Conservation (phyloP, 495 filamentous ascomycete genomes). For the Collariella sp. region DNA sequence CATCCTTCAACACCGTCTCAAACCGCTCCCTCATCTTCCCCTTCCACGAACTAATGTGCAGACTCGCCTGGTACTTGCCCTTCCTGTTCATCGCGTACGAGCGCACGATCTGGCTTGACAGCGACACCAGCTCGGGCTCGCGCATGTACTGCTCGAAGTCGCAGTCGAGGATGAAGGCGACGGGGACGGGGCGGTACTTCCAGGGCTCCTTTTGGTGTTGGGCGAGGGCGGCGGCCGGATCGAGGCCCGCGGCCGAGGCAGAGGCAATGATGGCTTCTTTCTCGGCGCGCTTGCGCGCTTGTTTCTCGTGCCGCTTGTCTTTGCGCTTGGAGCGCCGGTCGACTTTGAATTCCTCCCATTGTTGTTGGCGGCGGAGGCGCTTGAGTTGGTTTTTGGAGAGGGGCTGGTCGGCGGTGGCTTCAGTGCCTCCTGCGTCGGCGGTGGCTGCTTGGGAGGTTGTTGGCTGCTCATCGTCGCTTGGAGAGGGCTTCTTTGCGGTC, state of each 20-base stretch:
- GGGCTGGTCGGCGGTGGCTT: slow-evolving; percentile 1
- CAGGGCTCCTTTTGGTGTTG: slow-evolving; percentile 20
- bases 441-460: background rate
- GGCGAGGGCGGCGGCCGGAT: slow-evolving; percentile 20
- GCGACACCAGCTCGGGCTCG: slow-evolving; percentile 70
- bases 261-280: slow-evolving; percentile 33
- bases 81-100: slow-evolving; percentile 79
- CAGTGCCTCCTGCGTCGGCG: slow-evolving; percentile 2
- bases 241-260: slow-evolving; percentile 34
- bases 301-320: slow-evolving; percentile 58
- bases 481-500: slow-evolving; percentile 4
- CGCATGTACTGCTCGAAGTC: slow-evolving; percentile 85
- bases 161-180: slow-evolving; percentile 82
- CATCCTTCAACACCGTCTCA: slow-evolving; percentile 58
- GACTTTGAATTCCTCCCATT: slow-evolving; percentile 60
- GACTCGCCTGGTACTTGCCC: slow-evolving; percentile 53
- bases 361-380: slow-evolving; percentile 54
- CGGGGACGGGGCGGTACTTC: slow-evolving; percentile 47
- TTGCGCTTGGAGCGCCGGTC: slow-evolving; percentile 63
- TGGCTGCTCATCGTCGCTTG: background rate
- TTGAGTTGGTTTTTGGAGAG: slow-evolving; percentile 79
- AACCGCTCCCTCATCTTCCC: slow-evolving; percentile 70
- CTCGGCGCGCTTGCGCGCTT: slow-evolving; percentile 45
- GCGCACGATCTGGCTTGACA: slow-evolving; percentile 73
- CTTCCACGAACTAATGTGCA: slow-evolving; percentile 67